Base-by-base conservation (phyloP, 257 asterid species). In the Rauvolfia tetraphylla region DNA sequence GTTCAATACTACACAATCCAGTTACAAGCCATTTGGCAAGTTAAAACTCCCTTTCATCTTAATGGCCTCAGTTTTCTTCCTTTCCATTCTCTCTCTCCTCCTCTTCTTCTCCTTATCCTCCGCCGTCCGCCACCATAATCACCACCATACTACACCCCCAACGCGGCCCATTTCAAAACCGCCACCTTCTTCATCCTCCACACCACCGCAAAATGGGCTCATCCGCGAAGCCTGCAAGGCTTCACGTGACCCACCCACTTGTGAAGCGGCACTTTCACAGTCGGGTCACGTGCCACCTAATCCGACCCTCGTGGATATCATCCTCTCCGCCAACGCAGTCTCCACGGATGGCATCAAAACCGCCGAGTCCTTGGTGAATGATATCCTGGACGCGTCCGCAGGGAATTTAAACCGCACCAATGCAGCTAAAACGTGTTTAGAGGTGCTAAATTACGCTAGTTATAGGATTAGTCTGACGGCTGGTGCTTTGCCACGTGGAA, bases 201-300 rank as follows among this genome's bases (percentile, higher is more conserved):
- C n/a, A 1, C 27, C 59, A 15, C 33, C 77, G 0, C 33, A 17
- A 38, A 73, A 54, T 73, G 78, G 53, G 41, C 65, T 79, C 51
- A 73, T 79, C 39, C 78, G 36, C 34, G 82, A 79, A 75, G 88
- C 87, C 22, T 92, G 96, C 86, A 86, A 88, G 72, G 90, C 87
- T 68, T 86, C 97, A 62, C 89, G 84, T 9, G 85, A 87, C 65
- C 87, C 90, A 3, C 27, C 82, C 15, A 57, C 76, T 1, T 90
- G 96, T 76, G 79, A 83, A 59, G 31, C 80, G 23, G 76, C 86
- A 9, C 36, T 92, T 38, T 73, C 87, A 75, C 42, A 66, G 7
- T 76, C 89, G 54, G 11, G 72, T 15, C 84, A 78, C 68, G 77
- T 82, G 62, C 84, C 88, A 18, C 75, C 81, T 1, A 67, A 70